Percentiles rank a stretch among this genome's conserved stretches.
Evolutionary conservation across 768 basidiomycete genomes (phyloP).

Genomic region (Rhodotorula kratochvilovae): DNA sequence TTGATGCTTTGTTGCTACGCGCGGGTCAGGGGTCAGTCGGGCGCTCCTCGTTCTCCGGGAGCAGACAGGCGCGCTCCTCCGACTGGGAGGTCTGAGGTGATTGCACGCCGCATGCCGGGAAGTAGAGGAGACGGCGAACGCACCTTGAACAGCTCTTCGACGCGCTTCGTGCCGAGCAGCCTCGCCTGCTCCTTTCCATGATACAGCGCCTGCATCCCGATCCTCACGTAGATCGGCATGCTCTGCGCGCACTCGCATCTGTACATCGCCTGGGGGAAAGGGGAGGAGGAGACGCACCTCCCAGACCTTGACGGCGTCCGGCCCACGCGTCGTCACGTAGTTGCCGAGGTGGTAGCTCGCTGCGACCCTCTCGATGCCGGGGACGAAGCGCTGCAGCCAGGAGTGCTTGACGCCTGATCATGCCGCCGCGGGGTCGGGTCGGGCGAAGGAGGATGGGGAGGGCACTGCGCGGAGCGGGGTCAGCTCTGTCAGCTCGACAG

Average conservation of each 20-base stretch:
- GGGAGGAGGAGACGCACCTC: slow-evolving; percentile 8
- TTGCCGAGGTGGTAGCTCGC: slow-evolving; percentile 15
- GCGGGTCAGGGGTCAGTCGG: no score
- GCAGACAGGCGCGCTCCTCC: no score
- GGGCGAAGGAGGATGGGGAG: no score
- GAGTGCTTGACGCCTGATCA: slow-evolving; percentile 7
- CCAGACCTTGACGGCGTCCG: slow-evolving; percentile 15
- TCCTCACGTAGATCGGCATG: slow-evolving; percentile 37
- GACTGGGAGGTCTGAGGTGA: not conserved
- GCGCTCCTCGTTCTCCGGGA: no score
- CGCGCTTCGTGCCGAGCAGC: not conserved
- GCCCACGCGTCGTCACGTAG: slow-evolving; percentile 16
- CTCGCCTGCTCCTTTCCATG: slow-evolving; percentile 24
- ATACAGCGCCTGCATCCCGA: slow-evolving; percentile 38
- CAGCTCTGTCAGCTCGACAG: not conserved
- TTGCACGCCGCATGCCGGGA: no score
- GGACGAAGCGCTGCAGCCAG: slow-evolving; percentile 12
- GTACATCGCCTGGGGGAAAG: not conserved
- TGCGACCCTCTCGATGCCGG: slow-evolving; percentile 11
- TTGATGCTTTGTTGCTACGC: slow-evolving; percentile 18
- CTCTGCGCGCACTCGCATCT: not conserved
- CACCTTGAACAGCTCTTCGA: slow-evolving; percentile 27
- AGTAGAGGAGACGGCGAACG: not conserved
- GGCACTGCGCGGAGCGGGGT: not conserved
- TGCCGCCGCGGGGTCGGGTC: not conserved